A percentile compares a stretch with the other conserved stretches of the same genome.
Conservation (phyloP, 179 eudicot genomes). For the Nepenthes alata region DNA sequence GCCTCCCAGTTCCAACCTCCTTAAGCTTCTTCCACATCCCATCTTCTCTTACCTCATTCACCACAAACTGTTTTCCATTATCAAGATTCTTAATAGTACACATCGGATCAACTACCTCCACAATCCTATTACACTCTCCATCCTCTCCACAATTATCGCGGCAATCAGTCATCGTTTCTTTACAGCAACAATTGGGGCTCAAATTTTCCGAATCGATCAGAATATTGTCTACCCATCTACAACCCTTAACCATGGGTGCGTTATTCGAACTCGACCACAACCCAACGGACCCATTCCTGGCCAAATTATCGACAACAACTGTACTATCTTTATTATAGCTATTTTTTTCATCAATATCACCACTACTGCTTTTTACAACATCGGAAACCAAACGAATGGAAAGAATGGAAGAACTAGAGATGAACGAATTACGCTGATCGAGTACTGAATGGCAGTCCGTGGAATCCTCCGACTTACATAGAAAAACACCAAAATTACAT, state of each 20-base stretch:
- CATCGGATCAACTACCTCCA: slow-evolving; percentile 18
- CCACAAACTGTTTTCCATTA: slow-evolving; percentile 82
- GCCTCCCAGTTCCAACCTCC: slow-evolving; percentile 80
- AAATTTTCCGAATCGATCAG: slow-evolving; percentile 13
- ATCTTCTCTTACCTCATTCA: slow-evolving; percentile 74
- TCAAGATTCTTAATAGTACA: slow-evolving; percentile 78
- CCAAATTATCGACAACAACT: slow-evolving; percentile 18
- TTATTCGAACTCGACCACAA: slow-evolving; percentile 20
- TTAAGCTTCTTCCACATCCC: slow-evolving; percentile 72
- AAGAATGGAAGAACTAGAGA: slow-evolving; percentile 22
- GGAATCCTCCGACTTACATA: slow-evolving; percentile 27
- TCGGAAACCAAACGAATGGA: slow-evolving; percentile 25
- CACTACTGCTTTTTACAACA: slow-evolving; percentile 38
- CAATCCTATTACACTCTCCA: slow-evolving; percentile 16
- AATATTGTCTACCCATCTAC: slow-evolving; percentile 15
- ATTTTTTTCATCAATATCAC: neutral
- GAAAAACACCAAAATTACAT: slow-evolving; percentile 6
- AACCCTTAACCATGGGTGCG: slow-evolving; percentile 29
- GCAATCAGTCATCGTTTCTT: slow-evolving; percentile 3
- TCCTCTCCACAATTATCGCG: slow-evolving; percentile 11
- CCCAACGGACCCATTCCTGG: neutral
- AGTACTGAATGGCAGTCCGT: neutral
- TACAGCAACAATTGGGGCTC: slow-evolving; percentile 6
- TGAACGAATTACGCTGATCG: slow-evolving; percentile 6
- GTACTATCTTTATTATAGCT: slow-evolving; percentile 5